Conservation (phyloP, 495 filamentous ascomycete genomes). For the Symbiotaphrina buchneri region DNA sequence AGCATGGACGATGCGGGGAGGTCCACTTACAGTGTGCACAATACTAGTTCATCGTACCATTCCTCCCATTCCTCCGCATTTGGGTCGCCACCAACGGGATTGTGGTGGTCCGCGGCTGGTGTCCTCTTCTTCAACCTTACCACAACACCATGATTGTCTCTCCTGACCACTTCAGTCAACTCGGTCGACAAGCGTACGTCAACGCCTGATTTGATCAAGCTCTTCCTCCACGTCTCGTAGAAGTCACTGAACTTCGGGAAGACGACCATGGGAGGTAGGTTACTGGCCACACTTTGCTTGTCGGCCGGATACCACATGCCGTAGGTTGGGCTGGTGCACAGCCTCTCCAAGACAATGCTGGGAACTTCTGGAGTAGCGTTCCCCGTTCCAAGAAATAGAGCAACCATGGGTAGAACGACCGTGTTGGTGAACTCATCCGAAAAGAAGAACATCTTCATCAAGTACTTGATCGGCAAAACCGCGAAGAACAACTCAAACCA, state of each 20-base stretch:
- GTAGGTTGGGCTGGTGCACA: slow-evolving; percentile 51
- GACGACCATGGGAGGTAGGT: slow-evolving; percentile 58
- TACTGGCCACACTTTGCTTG: too few relatives aligned
- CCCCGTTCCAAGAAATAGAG: slow-evolving; percentile 58
- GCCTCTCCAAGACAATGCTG: slow-evolving; percentile 47
- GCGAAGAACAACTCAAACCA: slow-evolving; percentile 51
- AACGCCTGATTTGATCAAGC: slow-evolving; percentile 38
- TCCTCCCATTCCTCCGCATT: slow-evolving; percentile 7
- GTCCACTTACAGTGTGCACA: slow-evolving; percentile 54
- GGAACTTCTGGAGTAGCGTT: slow-evolving; percentile 41
- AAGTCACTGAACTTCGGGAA: slow-evolving; percentile 56
- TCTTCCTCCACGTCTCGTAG: slow-evolving; percentile 42
- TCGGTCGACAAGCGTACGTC: slow-evolving; percentile 39
- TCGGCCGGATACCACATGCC: too few relatives aligned
- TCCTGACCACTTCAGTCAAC: slow-evolving; percentile 28
- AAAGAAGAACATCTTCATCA: slow-evolving; percentile 50
- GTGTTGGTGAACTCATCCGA: slow-evolving; percentile 50
- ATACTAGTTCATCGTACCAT: slow-evolving; percentile 48
- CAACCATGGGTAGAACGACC: slow-evolving; percentile 52
- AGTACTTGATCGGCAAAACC: slow-evolving; percentile 44
- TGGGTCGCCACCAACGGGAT: not conserved
- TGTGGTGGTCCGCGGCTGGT: slow-evolving; percentile 4
- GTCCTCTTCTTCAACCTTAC: too few relatives aligned
- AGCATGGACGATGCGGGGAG: too few relatives aligned
- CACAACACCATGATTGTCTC: slow-evolving; percentile 33